Evolutionary conservation across 1,284 basidiomycete genomes (phyloP).

Genomic region (Mycena sp.): DNA sequence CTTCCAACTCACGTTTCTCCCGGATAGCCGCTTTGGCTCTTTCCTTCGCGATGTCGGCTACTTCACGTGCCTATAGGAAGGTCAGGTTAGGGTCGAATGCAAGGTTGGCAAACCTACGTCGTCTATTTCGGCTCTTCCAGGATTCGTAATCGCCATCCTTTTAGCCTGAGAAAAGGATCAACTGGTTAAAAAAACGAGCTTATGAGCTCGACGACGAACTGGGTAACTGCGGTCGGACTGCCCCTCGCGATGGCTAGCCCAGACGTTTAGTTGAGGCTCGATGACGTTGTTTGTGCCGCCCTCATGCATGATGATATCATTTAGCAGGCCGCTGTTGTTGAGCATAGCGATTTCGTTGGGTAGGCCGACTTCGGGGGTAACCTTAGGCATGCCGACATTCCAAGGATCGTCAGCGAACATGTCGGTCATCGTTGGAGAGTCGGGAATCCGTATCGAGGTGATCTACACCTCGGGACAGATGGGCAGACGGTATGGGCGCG

Average conservation of each 20-base stretch:
- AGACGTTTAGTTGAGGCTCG: background rate
- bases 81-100: too few relatives aligned
- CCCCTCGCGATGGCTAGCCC: background rate
- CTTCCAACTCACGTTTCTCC: too few relatives aligned
- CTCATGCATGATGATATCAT: background rate
- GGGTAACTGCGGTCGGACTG: background rate
- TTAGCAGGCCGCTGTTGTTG: too few relatives aligned
- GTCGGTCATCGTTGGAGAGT: background rate
- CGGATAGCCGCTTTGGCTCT: too few relatives aligned
- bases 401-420: background rate
- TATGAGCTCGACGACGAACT: background rate
- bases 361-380: too few relatives aligned
- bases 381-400: background rate
- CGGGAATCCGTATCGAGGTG: conserved; percentile 3
- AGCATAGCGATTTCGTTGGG: too few relatives aligned
- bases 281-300: background rate
- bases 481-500: background rate
- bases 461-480: conserved; percentile 13
- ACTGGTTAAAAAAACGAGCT: background rate
- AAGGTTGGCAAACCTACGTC: background rate
- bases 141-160: background rate
- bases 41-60: too few relatives aligned
- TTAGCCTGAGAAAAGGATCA: too few relatives aligned
- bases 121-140: background rate
- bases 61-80: too few relatives aligned